Evolutionary conservation across 2,329 filamentous ascomycete genomes (phyloP), one percentile per base, ranked within the genome.

Genomic region (Hymenoscyphus fructigenus): DNA sequence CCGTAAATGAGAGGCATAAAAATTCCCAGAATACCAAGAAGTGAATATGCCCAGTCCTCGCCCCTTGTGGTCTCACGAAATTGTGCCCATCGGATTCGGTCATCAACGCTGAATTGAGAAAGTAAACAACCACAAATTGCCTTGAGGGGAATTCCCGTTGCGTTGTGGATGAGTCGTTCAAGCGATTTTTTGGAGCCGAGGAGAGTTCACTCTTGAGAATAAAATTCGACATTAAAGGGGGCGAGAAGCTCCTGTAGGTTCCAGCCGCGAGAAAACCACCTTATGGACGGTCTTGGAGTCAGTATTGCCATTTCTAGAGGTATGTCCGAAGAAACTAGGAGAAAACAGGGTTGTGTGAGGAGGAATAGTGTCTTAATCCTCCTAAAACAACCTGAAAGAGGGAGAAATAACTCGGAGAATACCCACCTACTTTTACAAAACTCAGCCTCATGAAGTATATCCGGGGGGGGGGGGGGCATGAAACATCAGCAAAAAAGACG

Each of bases 231-330:
- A 20, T 9, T 2, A 9, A 14, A 53, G 14, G 47, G 47, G 5
- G 17, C n/a, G 47, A 53, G n/a, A 26, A 59, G 57, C 20, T 59
- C 57, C n/a, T 59, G 57, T 23, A 59, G 36, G 2, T 14, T 47
- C 34, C 47, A 53, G 10, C n/a, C 47, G 7, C 17, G 14, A 7
- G 14, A 53, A 50, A 50, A 50, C 44, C 44, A 4, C n/a, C n/a
- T n/a, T 20, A 4, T 17, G 20, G 44, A n/a, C n/a, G 4, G 6
- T 23, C 44, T n/a, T 23, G n/a, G 17, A n/a, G 44, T 34, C 32
- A 34, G 32, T 1, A 3, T 50, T 5, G 44, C 44, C n/a, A 50
- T 3, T 7, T 23, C 17, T n/a, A n/a, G 3, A 23, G n/a, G 5
- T 23, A 34, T 34, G 9, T 34, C 12, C 2, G 7, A 34, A 10